These are phyloP conservation scores for Chernovozyma sophiae-reginae DNA, from an alignment of 1,139 yeast species.

Conservation along the genomic window DNA sequence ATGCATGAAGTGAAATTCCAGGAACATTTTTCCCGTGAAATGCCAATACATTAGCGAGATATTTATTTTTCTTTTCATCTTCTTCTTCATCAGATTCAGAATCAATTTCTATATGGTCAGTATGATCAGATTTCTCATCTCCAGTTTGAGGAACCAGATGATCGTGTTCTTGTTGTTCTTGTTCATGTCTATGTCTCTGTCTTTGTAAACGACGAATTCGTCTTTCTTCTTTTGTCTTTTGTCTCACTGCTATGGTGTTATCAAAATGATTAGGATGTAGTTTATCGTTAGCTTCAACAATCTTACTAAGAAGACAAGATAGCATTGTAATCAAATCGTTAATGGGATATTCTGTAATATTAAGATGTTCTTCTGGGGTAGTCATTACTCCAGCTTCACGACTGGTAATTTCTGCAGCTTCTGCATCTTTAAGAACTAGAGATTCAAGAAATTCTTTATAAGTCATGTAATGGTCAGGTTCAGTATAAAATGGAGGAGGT, in stretches of 20 bases:
- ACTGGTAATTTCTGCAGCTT: constrained; percentile 8
- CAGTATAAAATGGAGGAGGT: constrained; percentile 11
- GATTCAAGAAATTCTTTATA: constrained; percentile 39
- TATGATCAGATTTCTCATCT: constrained; percentile 13
- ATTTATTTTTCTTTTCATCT: constrained; percentile 49
- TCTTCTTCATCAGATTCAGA: constrained; percentile 30
- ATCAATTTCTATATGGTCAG: constrained; percentile 13
- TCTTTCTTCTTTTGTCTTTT: constrained; percentile 38
- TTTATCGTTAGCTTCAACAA: constrained; percentile 88
- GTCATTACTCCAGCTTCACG: constrained; percentile 3
- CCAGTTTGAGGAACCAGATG: constrained; percentile 12
- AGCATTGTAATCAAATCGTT: constrained; percentile 80
- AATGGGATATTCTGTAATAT: constrained; percentile 81
- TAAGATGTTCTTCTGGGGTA: constrained; percentile 51
- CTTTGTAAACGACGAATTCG: constrained; percentile 23
- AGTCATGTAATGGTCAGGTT: constrained; percentile 46
- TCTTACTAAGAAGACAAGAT: constrained; percentile 76
- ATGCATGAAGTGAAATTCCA: constrained; percentile 86
- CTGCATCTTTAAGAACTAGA: constrained; percentile 23
- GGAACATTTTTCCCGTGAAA: constrained; percentile 97
- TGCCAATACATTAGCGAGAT: constrained; percentile 74
- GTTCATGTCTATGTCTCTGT: constrained; percentile 6
- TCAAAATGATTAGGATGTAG: constrained; percentile 71
- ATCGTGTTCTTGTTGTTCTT: constrained; percentile 14
- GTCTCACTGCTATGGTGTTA: constrained; percentile 45